Evolutionary conservation across 768 basidiomycete genomes (phyloP), one percentile per base, ranked within the genome.

Genomic region (Rickenella mellea): DNA sequence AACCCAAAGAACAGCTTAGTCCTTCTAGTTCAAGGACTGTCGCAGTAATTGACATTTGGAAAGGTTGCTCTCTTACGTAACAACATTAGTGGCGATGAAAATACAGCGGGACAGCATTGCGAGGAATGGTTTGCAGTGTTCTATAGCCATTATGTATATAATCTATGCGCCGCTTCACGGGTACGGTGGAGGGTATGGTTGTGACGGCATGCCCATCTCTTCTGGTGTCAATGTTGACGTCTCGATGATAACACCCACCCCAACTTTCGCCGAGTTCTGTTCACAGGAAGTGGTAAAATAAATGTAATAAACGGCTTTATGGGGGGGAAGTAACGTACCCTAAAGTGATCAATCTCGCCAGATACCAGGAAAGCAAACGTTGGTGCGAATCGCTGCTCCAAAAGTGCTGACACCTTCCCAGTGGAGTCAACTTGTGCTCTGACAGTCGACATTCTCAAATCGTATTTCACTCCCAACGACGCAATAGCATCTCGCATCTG

Each of bases 271-370:
- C 30, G 89, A 70, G 62, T 91, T 92, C 91, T 97, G 50, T 11
- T 12, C 24, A 27, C 25, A 26, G 20, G 26, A 19, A 17, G 14
- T 22, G 4, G 6, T 4, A 4, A 42, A 38, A 30, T 12, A 14
- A 44, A 27, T 40, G 19, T 22, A 33, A 25, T 25, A 35, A 26
- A 29, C 8, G 42, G 27, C 25, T 39, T 21, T 30, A 27, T 12
- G 39, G 4, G 30, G 3, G 4, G 33, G 50, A 6, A 43, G n/a
- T 19, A 44, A 51, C 65, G 48, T 53, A 89, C 92, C 81, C 93
- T 98, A 71, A 90, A 84, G 74, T 99, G 96, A 62, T 99, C 96
- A 51, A 99, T 91, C 71, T 99, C 96, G 8, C 96, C 96, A 14
- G 89, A 76, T 35, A 99, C 80, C 53, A 93, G 62, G 73, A 99